Base-by-base conservation (phyloP, 1,284 basidiomycete genomes). In the Xerocomus nothofagi region DNA sequence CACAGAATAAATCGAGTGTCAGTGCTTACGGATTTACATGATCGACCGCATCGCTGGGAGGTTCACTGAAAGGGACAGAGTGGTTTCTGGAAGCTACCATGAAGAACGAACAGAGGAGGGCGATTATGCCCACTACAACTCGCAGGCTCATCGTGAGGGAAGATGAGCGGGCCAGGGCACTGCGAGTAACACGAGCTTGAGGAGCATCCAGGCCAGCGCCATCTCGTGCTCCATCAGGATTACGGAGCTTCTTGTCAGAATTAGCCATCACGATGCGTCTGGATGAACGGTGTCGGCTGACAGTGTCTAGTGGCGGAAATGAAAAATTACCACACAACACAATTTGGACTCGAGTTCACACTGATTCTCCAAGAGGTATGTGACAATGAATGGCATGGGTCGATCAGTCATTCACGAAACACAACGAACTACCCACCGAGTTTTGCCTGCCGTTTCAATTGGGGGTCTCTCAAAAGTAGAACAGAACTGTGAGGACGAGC, bases 21-120 rank as follows among this genome's bases (percentile, higher is more conserved):
- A 6, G 12, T 7, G 58, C 75, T 57, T 56, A 83, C 82, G 80
- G 72, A 55, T 83, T 76, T 17, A 84, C 76, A 56, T 74, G 65
- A 59, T 82, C 78, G 3, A 80, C 75, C 5, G 71, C 71, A 30
- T 71, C 66, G 44, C 77, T 78, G 15, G 51, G 49, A n/a, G 71
- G 75, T 23, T 56, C 47, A 1, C 51, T 51, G 38, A 71, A 68
- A 3, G 59, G 44, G 29, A 41, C 15, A 11, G 46, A 36, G 4
- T 49, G 32, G 3, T 21, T 37, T 40, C 50, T 47, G 14, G 47
- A 43, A 14, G 45, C 31, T 14, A 47, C 49, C 27, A 50, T 27
- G 29, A 11, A 38, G 21, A 56, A 26, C 15, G 51, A 42, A 40
- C 39, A 58, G 15, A 49, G 24, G 38, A 65, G 14, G 21, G 53